Conservation (phyloP, 768 basidiomycete species). For the Boletus vinaceobasis region DNA sequence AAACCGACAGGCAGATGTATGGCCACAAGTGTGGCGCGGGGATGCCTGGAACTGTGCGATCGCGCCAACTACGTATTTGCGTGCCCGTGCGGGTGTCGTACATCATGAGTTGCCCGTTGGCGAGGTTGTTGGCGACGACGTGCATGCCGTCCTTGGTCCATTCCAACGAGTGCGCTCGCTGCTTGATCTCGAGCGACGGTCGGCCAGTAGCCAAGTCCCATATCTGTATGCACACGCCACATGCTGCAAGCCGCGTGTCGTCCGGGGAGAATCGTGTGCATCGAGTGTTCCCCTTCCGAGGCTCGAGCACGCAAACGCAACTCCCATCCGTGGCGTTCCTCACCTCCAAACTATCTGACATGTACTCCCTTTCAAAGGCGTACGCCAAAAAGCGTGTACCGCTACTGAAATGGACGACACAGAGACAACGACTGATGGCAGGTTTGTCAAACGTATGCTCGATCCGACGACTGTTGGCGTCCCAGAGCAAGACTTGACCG, state of each 20-base stretch:
- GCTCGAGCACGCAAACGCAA: conserved; percentile 17
- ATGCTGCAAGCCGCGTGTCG: conserved; percentile 21
- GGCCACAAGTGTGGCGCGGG: conserved; percentile 18
- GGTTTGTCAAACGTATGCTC: conserved; percentile 25
- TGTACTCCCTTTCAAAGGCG: conserved; percentile 25
- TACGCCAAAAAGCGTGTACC: conserved; percentile 19
- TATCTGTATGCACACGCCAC: conserved; percentile 23
- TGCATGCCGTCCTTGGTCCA: conserved; percentile 21
- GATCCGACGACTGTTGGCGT: conserved; percentile 18
- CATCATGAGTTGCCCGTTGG: conserved; percentile 25
- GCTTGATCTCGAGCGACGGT: conserved; percentile 24
- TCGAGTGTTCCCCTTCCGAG: conserved; percentile 21
- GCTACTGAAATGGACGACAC: conserved; percentile 23
- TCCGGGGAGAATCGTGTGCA: conserved; percentile 27
- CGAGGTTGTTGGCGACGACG: conserved; percentile 21
- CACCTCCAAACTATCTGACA: conserved; percentile 23
- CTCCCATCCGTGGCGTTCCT: conserved; percentile 11
- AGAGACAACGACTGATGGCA: conserved; percentile 19
- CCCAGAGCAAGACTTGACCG: conserved; percentile 24
- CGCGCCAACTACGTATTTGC: conserved; percentile 22
- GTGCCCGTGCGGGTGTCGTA: conserved; percentile 17
- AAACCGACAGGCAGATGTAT: conserved; percentile 23
- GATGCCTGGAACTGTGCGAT: not conserved
- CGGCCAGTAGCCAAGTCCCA: conserved; percentile 19
- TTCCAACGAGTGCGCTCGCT: conserved; percentile 23